phyloP scores from a whole-genome alignment of 352 stramenopile genomes.

The Phytophthora chlamydospora region DNA sequence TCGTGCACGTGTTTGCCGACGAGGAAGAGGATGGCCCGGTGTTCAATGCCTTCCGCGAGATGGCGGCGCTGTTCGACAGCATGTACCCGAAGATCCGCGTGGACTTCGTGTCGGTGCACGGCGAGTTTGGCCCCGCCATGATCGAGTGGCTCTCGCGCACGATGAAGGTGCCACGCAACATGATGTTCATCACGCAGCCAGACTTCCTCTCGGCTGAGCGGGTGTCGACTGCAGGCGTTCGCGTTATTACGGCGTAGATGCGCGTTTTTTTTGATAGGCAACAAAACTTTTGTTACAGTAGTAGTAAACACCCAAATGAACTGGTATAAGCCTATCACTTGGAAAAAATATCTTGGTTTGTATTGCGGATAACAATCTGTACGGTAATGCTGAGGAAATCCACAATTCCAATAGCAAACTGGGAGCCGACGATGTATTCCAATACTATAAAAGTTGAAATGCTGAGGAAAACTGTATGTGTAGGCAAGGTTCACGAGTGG shows the following conservation, averaged over 20 bases:
- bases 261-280: neutral
- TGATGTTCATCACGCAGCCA: slow-evolving; percentile 90
- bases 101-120: slow-evolving; percentile 63
- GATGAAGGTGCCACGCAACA: slow-evolving; percentile 72
- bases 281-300: too few relatives aligned
- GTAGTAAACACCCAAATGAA: too few relatives aligned
- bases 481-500: too few relatives aligned
- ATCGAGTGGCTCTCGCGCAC: slow-evolving; percentile 73
- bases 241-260: slow-evolving; percentile 69
- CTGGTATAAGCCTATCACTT: too few relatives aligned
- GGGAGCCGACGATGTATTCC: too few relatives aligned
- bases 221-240: slow-evolving; percentile 66
- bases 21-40: slow-evolving; percentile 19
- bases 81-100: slow-evolving; percentile 88
- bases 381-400: too few relatives aligned
- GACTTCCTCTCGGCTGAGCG: slow-evolving; percentile 61
- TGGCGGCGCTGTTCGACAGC: slow-evolving; percentile 70
- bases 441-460: too few relatives aligned
- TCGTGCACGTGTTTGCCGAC: slow-evolving; percentile 77
- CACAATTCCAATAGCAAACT: too few relatives aligned
- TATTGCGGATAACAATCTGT: too few relatives aligned
- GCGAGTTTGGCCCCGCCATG: slow-evolving; percentile 57
- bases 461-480: too few relatives aligned
- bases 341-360: too few relatives aligned
- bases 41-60: slow-evolving; percentile 35